These are phyloP conservation scores for Pleurotus salmoneostramineus DNA, from an alignment of 768 basidiomycete genomes.

Conservation along the genomic window DNA sequence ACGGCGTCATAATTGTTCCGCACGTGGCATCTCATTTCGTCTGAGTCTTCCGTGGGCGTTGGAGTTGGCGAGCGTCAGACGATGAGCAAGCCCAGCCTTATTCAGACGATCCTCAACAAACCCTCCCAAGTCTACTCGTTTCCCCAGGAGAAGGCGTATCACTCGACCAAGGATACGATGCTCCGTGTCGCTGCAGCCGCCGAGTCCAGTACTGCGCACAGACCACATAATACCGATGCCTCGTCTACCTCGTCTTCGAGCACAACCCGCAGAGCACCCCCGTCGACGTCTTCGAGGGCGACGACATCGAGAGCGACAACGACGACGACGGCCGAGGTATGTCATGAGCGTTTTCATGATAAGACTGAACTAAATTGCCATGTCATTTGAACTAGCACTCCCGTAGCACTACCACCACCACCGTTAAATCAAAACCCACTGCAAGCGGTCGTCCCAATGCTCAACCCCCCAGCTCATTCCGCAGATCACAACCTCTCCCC, in stretches of 20 bases:
- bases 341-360: not conserved
- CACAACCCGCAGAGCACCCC: not conserved
- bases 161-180: conserved; percentile 49
- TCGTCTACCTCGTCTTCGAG: not conserved
- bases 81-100: conserved; percentile 54
- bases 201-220: conserved; percentile 14
- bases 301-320: too few relatives aligned
- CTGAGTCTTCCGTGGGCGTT: not conserved
- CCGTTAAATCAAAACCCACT: not conserved
- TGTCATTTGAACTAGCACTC: too few relatives aligned
- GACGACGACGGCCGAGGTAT: not conserved
- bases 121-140: conserved; percentile 63
- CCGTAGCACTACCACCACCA: too few relatives aligned
- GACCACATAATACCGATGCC: not conserved
- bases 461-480: conserved; percentile 17
- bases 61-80: conserved; percentile 21
- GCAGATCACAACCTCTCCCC: conserved; percentile 7
- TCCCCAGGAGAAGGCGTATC: conserved; percentile 40
- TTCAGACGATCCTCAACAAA: conserved; percentile 57
- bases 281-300: too few relatives aligned
- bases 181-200: conserved; percentile 38
- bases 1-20: not conserved
- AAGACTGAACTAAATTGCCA: not conserved
- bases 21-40: not conserved
- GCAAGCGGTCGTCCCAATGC: conserved; percentile 8